A percentile compares a stretch with the other conserved stretches of the same genome.
phyloP scores from a whole-genome alignment of 2,329 filamentous ascomycete genomes.

The Exserohilum rostratum region DNA sequence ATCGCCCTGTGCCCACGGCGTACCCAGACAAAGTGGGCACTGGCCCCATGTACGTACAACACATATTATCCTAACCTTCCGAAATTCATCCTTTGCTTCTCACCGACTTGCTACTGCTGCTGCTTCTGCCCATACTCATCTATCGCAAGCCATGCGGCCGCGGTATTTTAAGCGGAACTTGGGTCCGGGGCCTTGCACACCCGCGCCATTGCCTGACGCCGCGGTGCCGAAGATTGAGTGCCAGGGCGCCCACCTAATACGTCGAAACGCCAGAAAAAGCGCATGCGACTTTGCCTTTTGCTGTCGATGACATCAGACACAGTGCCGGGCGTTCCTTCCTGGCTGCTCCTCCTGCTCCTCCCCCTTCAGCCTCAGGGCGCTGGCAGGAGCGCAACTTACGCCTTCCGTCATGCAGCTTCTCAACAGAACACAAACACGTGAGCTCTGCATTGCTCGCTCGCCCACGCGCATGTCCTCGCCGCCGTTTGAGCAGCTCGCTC shows the following conservation, averaged over 20 bases:
- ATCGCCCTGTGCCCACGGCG: not conserved
- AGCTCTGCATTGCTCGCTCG: not conserved
- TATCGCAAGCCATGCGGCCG: not conserved
- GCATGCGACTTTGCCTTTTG: not conserved
- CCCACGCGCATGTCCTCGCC: too few species aligned
- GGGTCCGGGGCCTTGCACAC: not conserved
- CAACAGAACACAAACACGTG: constrained; percentile 9
- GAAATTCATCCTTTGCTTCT: not conserved
- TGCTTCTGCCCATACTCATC: too few species aligned
- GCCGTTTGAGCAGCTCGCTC: too few species aligned
- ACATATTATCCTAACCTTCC: not conserved
- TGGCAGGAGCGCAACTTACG: constrained; percentile 6
- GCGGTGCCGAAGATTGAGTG: not conserved
- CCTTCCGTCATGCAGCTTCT: constrained; percentile 15
- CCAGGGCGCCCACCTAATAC: not conserved
- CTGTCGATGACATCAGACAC: not conserved
- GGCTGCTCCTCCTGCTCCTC: too few species aligned
- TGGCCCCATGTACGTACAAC: not conserved
- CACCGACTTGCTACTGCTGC: not conserved
- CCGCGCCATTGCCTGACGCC: not conserved
- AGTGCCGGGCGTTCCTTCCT: constrained; percentile 4
- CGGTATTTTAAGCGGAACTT: not conserved
- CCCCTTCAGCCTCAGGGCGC: not conserved
- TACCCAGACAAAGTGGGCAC: not conserved
- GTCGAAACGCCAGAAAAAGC: not conserved